Evolutionary conservation across 164 flowering plant genomes (phyloP).

Genomic region (Nymphaea colorata): DNA sequence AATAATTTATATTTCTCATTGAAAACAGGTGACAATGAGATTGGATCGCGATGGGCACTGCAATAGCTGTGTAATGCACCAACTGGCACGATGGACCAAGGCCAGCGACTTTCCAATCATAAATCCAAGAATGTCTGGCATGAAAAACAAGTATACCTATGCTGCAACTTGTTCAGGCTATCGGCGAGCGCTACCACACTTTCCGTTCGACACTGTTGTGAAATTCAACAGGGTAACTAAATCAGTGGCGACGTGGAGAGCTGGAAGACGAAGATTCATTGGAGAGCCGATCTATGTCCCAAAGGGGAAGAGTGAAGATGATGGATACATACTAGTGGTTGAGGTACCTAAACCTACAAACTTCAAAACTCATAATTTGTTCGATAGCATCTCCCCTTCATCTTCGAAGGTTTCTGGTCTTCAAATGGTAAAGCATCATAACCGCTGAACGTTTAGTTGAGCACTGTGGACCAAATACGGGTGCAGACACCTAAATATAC

Average conservation of each 20-base stretch:
- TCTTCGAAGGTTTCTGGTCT: neutral
- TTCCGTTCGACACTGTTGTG: constrained; percentile 73
- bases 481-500: too few relatives aligned
- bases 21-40: constrained; percentile 39
- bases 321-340: constrained; percentile 70
- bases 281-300: constrained; percentile 85
- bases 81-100: constrained; percentile 37
- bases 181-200: constrained; percentile 52
- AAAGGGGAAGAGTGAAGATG: constrained; percentile 52
- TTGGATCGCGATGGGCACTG: constrained; percentile 28
- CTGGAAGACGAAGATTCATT: constrained; percentile 49
- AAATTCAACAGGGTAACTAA: constrained; percentile 30
- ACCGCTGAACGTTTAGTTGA: neutral
- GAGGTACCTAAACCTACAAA: constrained; percentile 39
- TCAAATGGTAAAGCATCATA: neutral
- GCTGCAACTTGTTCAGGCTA: constrained; percentile 60
- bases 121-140: constrained; percentile 47
- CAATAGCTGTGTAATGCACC: constrained; percentile 32
- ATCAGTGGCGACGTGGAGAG: constrained; percentile 39
- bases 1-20: neutral
- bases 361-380: neutral
- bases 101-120: constrained; percentile 77
- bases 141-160: constrained; percentile 36
- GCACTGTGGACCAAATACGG: neutral
- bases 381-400: neutral